Evolutionary conservation across 2,329 filamentous ascomycete species (phyloP), one percentile per base, ranked within the genome.

Genomic region (Celoporthe dispersa): DNA sequence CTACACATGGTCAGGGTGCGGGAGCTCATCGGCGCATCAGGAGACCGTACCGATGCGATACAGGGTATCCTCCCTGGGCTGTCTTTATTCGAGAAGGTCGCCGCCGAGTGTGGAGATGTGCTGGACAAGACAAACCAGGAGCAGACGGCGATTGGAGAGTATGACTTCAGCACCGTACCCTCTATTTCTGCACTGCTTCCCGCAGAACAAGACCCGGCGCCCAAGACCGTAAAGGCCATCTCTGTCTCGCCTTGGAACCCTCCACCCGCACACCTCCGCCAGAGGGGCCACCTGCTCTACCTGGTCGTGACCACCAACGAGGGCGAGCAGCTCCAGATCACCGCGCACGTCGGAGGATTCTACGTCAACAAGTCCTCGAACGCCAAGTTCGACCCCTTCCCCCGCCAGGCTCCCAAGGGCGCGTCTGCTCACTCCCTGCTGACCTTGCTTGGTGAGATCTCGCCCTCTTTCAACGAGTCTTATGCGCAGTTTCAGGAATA

Each of bases 361-460:
- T 99, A 91, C 80, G 92, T 98, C 77, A 99, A 97, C 87, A 97
- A 94, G 81, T 98, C 93, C 39, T 96, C 94, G 67, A 98, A 96
- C 81, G 89, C 88, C 82, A 98, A 96, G 82, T 99, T 99, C 77
- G 96, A 98, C 79, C 96, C 96, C 12, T 91, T 90, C 75, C 94
- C 94, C 8, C 89, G 92, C 73, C 86, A 90, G 48, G 86, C 91
- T 22, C 92, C 94, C 35, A 98, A 97, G 83, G 90, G 89, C 51
- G 86, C 89, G 75, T 87, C 89, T 25, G 90, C 94, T 2, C 96
- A 98, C 82, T 99, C 96, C 14, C 87, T 99, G 63, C 87, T 98
- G 72, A 90, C 88, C 37, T 84, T 99, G 68, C 88, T 99, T 70
- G 86, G 87, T 66, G 85, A 92, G 69, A 81, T 99, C 48, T 98